Conservation (phyloP, 805 yeast genomes). For the Ogataea methylovora region DNA sequence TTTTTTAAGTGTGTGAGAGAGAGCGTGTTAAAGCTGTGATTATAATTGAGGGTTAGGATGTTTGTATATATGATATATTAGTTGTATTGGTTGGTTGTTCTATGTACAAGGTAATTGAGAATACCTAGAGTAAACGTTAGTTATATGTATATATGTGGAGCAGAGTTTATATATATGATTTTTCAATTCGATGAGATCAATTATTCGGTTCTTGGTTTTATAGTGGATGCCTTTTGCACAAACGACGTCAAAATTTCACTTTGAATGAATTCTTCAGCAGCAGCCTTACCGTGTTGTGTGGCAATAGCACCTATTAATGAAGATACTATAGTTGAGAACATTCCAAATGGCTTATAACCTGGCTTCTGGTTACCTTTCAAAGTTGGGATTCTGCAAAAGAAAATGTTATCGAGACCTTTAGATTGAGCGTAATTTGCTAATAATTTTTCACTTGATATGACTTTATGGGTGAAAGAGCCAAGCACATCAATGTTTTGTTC, state of each 20-base stretch:
- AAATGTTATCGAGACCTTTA: slow-evolving; percentile 39
- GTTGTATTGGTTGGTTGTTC: too few species aligned
- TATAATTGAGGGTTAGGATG: too few species aligned
- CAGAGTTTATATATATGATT: too few species aligned
- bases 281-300: slow-evolving; percentile 49
- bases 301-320: slow-evolving; percentile 65
- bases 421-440: slow-evolving; percentile 45
- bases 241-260: slow-evolving; percentile 35
- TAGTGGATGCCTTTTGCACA: not conserved
- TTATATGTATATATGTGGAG: not conserved
- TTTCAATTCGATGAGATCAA: too few species aligned
- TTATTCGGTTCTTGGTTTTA: not conserved
- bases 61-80: too few species aligned
- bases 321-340: slow-evolving; percentile 23
- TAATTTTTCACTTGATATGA: slow-evolving; percentile 40
- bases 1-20: too few species aligned
- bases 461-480: slow-evolving; percentile 48
- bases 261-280: slow-evolving; percentile 51
- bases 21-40: too few species aligned
- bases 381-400: slow-evolving; percentile 57
- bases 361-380: not conserved
- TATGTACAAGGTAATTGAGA: not conserved
- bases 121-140: not conserved
- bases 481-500: slow-evolving; percentile 49
- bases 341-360: slow-evolving; percentile 18